Base-by-base conservation (phyloP, 2,329 filamentous ascomycete species). In the Penicillium sp. region DNA sequence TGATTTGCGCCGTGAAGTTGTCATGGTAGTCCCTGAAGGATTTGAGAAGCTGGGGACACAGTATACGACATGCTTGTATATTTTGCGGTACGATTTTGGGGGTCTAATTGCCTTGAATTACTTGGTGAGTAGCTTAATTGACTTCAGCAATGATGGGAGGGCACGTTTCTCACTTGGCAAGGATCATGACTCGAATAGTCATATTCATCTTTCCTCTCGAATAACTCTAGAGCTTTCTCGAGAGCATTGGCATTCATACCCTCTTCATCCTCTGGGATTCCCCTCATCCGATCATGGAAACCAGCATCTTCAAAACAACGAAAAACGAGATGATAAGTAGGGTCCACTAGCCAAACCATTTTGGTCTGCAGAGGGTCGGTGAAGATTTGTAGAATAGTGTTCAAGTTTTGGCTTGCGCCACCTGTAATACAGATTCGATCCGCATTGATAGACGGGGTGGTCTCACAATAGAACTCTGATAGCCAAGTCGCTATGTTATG, bases 331-430 rank as follows among this genome's bases (percentile, higher is more conserved):
- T 90, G 89, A 69, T 95, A 96, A 42, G 87, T 87, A 7, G 92
- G 91, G 14, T 88, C 85, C 2, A 90, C 84, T 68, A 91, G 82
- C 89, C 90, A 95, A 3, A 95, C 78, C 51, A 83, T 83, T 42
- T 81, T 77, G 1, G 91, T 96, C 62, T 85, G 87, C 1, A 77
- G 74, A 1, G 90, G 88, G 70, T 96, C 91, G 0, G 90, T 89
- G 67, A 88, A 96, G 16, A 88, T 88, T 70, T 88, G 84, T 48
- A 96, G 75, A 4, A 95, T 75, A 63, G 85, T 87, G 0, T 88
- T 89, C 2, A 95, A 69, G 67, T 87, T 91, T 77, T 95, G 91
- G 59, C 85, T 89, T 2, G 92, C 92, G 11, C 92, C 92, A 34
- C 91, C 91, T 0, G 89, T 90, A 67, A 96, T 87, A 66, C 86